phyloP scores from a whole-genome alignment of 768 basidiomycete species.

The Podaxis sp. region DNA sequence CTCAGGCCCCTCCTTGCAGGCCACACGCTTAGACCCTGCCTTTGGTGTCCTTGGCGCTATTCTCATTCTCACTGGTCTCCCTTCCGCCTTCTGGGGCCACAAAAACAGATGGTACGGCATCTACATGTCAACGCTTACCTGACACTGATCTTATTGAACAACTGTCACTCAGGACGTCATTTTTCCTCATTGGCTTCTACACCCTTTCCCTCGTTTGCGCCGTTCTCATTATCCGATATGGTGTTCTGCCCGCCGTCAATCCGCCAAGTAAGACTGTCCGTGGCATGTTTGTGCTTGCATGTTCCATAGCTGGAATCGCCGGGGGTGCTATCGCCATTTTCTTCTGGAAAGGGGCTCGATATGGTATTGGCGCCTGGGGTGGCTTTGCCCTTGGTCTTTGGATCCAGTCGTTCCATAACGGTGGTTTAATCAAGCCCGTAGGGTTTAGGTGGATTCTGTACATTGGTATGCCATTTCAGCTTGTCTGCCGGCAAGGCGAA shows the following conservation, averaged over 20 bases:
- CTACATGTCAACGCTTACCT: slow-evolving; percentile 11
- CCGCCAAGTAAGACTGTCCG: slow-evolving; percentile 75
- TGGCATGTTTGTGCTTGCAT: slow-evolving; percentile 87
- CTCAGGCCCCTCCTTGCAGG: slow-evolving; percentile 33
- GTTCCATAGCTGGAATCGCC: slow-evolving; percentile 71
- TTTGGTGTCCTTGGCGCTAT: slow-evolving; percentile 87
- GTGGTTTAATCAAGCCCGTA: slow-evolving; percentile 73
- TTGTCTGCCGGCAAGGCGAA: slow-evolving; percentile 11
- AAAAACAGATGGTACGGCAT: slow-evolving; percentile 85
- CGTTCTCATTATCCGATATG: slow-evolving; percentile 84
- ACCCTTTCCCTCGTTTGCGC: slow-evolving; percentile 80
- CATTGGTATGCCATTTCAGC: slow-evolving; percentile 51
- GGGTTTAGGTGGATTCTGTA: slow-evolving; percentile 88
- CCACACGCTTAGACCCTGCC: slow-evolving; percentile 76
- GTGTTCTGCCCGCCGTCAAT: slow-evolving; percentile 79
- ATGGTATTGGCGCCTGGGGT: slow-evolving; percentile 78
- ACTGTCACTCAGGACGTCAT: slow-evolving; percentile 65
- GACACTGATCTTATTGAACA: slow-evolving; percentile 14
- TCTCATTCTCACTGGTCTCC: slow-evolving; percentile 85
- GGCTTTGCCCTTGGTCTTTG: slow-evolving; percentile 86
- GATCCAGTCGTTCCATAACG: slow-evolving; percentile 80
- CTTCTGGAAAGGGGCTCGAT: slow-evolving; percentile 88
- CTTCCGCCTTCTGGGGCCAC: slow-evolving; percentile 88
- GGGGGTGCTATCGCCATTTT: slow-evolving; percentile 87
- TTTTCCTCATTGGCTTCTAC: slow-evolving; percentile 93